These are phyloP conservation scores for Rubroboletus satanas DNA, from an alignment of 768 basidiomycete species.

Conservation along the genomic window DNA sequence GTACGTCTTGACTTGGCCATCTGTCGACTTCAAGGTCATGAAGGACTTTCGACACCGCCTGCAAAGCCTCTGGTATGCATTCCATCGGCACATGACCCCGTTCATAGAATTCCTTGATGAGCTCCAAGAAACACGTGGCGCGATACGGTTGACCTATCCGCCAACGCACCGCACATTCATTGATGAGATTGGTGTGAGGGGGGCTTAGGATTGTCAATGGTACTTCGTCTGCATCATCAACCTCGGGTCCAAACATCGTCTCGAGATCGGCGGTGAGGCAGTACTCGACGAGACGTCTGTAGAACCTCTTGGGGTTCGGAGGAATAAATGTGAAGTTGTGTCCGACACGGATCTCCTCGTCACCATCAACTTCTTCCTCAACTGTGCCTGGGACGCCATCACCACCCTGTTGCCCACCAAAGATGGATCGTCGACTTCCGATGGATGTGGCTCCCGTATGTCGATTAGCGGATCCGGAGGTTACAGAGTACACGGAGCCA, in stretches of 20 bases:
- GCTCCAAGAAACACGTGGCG: constrained; percentile 74
- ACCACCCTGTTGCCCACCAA: constrained; percentile 29
- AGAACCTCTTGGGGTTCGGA: constrained; percentile 80
- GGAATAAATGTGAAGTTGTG: constrained; percentile 89
- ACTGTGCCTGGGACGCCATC: constrained; percentile 34
- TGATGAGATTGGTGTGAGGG: constrained; percentile 76
- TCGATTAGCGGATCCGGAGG: constrained; percentile 40
- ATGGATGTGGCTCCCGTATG: constrained; percentile 58
- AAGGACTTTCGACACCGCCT: constrained; percentile 64
- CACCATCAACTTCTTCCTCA: constrained; percentile 45
- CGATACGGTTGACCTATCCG: constrained; percentile 78
- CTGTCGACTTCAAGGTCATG: constrained; percentile 65
- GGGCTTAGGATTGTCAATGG: constrained; percentile 85
- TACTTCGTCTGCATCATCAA: constrained; percentile 95
- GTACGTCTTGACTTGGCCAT: constrained; percentile 82
- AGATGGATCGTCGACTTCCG: constrained; percentile 64
- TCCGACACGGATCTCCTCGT: constrained; percentile 69
- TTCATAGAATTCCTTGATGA: constrained; percentile 85
- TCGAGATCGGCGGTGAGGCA: constrained; percentile 85
- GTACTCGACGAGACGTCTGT: constrained; percentile 76
- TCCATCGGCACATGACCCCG: constrained; percentile 89
- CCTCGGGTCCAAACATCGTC: constrained; percentile 82
- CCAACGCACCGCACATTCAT: constrained; percentile 88
- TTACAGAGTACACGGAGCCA: constrained; percentile 51
- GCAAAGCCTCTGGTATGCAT: constrained; percentile 88